Evolutionary conservation across 345 rosid species (phyloP), one percentile per base, ranked within the genome.

Genomic region (Acer yangbiense): DNA sequence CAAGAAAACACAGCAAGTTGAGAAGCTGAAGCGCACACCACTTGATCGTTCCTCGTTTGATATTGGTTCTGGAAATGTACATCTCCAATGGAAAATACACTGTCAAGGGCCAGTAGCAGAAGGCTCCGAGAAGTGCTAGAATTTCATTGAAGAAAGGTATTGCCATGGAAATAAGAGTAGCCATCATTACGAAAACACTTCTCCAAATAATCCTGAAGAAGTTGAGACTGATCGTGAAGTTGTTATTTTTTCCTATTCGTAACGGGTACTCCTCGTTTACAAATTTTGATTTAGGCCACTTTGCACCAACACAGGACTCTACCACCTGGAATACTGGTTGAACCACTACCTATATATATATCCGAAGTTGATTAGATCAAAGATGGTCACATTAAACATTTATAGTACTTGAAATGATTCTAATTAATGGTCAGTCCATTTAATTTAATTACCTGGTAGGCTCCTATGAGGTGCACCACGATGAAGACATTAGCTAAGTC

Each of bases 141-240:
- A 83, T 35, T 65, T 80, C 82, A 43, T 83, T 74, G 72, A 80
- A 83, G 76, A 83, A 80, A 7, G 78, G 86, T 6, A 83, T 9
- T 11, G 64, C 77, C 86, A 75, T 77, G 52, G 86, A 82, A 50
- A 83, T 12, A 27, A 74, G 23, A 7, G 79, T 80, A 27, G 72
- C 64, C 8, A 61, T 61, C 60, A 57, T 25, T 25, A 77, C 83
- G 41, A 68, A 77, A 4, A 20, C 11, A 20, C 77, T 76, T 68
- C 86, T 77, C 79, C 79, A 77, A 9, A 39, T 75, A 11, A 83
- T 20, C 63, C 83, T 77, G 12, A 80, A 58, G 17, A 74, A n/a
- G 58, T 80, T 71, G 7, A 80, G 14, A 18, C 21, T 50, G 1
- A 80, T 14, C 14, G 41, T 60, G 14, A 60, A 21, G 52, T 20